Conservation (phyloP, 306 rosid species). For the Glycyrrhiza uralensis region DNA sequence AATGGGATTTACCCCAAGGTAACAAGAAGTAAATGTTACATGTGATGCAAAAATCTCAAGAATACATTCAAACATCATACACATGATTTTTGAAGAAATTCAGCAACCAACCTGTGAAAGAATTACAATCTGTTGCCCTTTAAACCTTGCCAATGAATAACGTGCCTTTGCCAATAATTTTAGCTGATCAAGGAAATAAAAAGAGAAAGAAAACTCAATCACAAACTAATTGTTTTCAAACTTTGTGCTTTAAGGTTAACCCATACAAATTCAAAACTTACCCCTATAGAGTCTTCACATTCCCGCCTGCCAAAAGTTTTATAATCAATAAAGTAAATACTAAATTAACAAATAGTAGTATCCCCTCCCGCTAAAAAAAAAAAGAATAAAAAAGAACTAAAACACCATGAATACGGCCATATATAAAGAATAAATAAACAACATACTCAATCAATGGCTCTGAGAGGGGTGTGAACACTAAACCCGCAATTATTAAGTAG, state of each 20-base stretch:
- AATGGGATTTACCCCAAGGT: too few relatives aligned
- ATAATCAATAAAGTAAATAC: conserved; percentile 16
- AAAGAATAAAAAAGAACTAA: background rate
- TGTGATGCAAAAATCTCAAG: background rate
- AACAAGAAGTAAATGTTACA: background rate
- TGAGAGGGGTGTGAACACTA: conserved; percentile 97
- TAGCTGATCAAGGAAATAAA: conserved; percentile 48
- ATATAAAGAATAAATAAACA: background rate
- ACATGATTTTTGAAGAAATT: conserved; percentile 19
- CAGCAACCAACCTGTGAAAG: conserved; percentile 78
- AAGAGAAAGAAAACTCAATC: conserved; percentile 7
- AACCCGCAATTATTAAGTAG: conserved; percentile 86
- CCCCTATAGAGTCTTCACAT: conserved; percentile 88
- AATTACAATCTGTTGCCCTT: conserved; percentile 90
- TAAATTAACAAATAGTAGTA: conserved; percentile 9
- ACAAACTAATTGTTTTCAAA: conserved; percentile 7
- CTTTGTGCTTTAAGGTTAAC: conserved; percentile 3
- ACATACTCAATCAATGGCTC: conserved; percentile 95
- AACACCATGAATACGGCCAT: too few relatives aligned
- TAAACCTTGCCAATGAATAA: conserved; percentile 78
- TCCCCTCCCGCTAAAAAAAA: background rate
- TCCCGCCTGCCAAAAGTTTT: conserved; percentile 69
- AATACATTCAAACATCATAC: conserved; percentile 10
- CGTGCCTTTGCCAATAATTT: conserved; percentile 87
- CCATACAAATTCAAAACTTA: conserved; percentile 36